phyloP scores from a whole-genome alignment of 495 filamentous ascomycete species.

The Podospora conica region DNA sequence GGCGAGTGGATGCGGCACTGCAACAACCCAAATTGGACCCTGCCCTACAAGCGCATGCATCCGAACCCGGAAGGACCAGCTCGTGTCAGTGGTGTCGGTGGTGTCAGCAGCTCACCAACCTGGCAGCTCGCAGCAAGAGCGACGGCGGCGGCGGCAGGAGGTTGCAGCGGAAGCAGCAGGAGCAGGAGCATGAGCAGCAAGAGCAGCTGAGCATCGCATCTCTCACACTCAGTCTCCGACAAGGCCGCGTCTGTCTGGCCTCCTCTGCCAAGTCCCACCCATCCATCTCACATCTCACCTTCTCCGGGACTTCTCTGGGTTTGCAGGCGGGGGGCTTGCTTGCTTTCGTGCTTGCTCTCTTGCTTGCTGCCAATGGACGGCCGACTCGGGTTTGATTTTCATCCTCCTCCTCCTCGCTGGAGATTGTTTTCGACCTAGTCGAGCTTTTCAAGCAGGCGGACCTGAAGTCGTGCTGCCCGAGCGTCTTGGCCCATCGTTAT shows the following conservation, averaged over 20 bases:
- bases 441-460: constrained; percentile 6
- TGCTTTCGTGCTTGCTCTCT: background rate
- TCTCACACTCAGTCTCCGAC: no score
- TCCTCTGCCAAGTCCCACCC: no score
- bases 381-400: background rate
- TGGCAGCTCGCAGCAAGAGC: background rate
- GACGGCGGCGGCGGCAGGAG: background rate
- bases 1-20: constrained; percentile 10
- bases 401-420: background rate
- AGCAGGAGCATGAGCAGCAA: background rate
- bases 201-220: background rate
- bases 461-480: constrained; percentile 7
- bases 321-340: background rate
- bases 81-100: background rate
- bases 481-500: constrained; percentile 1
- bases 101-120: background rate
- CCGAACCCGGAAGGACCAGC: constrained; percentile 10
- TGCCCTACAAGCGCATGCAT: constrained; percentile 5
- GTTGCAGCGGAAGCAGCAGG: background rate
- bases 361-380: background rate
- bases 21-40: background rate
- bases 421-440: background rate
- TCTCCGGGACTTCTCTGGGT: background rate
- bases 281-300: no score
- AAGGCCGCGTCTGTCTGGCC: background rate